These are phyloP conservation scores for Aspergillus tanneri DNA, from an alignment of 2,329 filamentous ascomycete genomes.

Conservation along the genomic window DNA sequence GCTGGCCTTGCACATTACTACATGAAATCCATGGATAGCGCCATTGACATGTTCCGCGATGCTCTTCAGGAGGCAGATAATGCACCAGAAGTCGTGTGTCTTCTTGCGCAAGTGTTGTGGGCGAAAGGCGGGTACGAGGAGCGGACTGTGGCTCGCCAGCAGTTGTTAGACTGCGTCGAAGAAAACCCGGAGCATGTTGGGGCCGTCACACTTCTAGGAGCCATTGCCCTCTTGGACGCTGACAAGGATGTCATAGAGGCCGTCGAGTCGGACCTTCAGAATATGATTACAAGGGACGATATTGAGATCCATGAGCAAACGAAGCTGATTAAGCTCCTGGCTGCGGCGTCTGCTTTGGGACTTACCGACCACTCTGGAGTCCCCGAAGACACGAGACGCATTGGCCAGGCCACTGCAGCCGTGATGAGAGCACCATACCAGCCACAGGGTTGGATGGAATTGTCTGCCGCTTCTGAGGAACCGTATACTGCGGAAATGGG, in stretches of 20 bases:
- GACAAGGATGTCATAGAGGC: conserved; percentile 78
- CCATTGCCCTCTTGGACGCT: conserved; percentile 76
- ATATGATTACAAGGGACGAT: conserved; percentile 65
- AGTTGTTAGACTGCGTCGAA: conserved; percentile 78
- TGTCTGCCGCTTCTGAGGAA: conserved; percentile 61
- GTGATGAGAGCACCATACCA: conserved; percentile 79
- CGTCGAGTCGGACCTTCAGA: conserved; percentile 73
- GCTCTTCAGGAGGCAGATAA: conserved; percentile 74
- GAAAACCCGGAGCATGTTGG: conserved; percentile 71
- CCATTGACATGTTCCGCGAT: conserved; percentile 75
- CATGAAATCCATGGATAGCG: conserved; percentile 61
- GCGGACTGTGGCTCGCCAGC: conserved; percentile 70
- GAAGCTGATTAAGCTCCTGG: conserved; percentile 70
- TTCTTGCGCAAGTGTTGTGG: conserved; percentile 91
- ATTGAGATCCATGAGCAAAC: conserved; percentile 64
- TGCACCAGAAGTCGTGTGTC: conserved; percentile 79
- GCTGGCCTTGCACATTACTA: conserved; percentile 82
- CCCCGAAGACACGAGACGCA: conserved; percentile 50
- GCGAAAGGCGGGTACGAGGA: conserved; percentile 76
- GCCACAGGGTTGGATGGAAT: conserved; percentile 75
- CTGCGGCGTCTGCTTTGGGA: conserved; percentile 65
- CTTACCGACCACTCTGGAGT: conserved; percentile 45
- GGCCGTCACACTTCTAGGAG: conserved; percentile 76
- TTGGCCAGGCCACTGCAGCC: conserved; percentile 68
- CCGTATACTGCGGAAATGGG: conserved; percentile 70